phyloP scores from a whole-genome alignment of 805 yeast species.

The Kluyveromyces dobzhanskii region DNA sequence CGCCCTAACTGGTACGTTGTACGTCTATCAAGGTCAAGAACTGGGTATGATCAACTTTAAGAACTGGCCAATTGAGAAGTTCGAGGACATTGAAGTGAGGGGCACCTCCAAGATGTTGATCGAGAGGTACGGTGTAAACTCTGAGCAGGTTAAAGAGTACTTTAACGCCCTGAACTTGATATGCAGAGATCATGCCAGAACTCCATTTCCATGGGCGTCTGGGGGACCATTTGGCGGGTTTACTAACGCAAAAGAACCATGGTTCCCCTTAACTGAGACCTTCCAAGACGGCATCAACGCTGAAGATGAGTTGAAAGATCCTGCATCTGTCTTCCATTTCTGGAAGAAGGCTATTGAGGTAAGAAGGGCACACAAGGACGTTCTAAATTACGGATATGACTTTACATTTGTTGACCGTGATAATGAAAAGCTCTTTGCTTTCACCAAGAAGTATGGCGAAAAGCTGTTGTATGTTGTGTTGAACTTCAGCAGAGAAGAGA shows the following conservation, averaged over 20 bases:
- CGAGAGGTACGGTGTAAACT: conserved; percentile 12
- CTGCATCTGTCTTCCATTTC: conserved; percentile 37
- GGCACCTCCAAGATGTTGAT: conserved; percentile 32
- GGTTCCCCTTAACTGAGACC: conserved; percentile 24
- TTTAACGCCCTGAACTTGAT: conserved; percentile 29
- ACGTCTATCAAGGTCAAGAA: conserved; percentile 54
- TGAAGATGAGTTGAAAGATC: conserved; percentile 37
- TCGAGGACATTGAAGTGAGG: conserved; percentile 40
- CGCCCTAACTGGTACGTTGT: conserved; percentile 45
- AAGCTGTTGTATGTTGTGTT: conserved; percentile 32
- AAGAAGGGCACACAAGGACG: conserved; percentile 37
- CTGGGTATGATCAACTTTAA: conserved; percentile 44
- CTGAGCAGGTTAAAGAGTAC: conserved; percentile 20
- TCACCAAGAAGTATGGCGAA: conserved; percentile 29
- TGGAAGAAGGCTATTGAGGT: conserved; percentile 35
- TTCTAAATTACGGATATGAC: conserved; percentile 36
- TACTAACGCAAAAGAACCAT: conserved; percentile 35
- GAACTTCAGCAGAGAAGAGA: conserved; percentile 33
- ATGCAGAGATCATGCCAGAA: conserved; percentile 43
- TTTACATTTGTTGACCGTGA: conserved; percentile 37
- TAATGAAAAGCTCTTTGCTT: conserved; percentile 34
- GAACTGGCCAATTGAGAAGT: conserved; percentile 40
- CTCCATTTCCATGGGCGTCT: conserved; percentile 47
- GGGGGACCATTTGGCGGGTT: conserved; percentile 35
- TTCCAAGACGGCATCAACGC: conserved; percentile 36